Evolutionary conservation across 106 monocot genomes (phyloP).

Genomic region (Phalaenopsis equestris): DNA sequence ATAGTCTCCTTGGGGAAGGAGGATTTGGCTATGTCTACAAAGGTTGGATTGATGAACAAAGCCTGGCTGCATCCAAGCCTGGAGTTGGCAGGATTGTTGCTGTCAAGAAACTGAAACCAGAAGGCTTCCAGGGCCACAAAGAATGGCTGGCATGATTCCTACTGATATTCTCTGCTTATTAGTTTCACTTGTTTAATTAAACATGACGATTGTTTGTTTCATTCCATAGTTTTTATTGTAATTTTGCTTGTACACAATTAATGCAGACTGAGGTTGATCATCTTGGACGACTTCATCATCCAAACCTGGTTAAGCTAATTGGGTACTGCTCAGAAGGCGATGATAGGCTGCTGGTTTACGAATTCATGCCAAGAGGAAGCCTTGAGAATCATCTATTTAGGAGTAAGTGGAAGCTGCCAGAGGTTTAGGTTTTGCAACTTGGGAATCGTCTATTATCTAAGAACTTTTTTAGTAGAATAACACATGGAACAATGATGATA

Average conservation of each 20-base stretch:
- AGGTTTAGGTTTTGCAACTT: too few relatives aligned
- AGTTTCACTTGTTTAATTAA: not conserved
- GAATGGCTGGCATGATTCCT: conserved; percentile 21
- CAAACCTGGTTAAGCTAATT: conserved; percentile 32
- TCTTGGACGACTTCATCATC: conserved; percentile 32
- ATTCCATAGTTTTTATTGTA: not conserved
- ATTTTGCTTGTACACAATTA: not conserved
- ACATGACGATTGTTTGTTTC: not conserved
- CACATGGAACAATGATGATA: too few relatives aligned
- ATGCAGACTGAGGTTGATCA: conserved; percentile 30
- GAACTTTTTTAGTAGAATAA: too few relatives aligned
- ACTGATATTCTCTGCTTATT: not conserved
- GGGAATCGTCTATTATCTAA: not conserved
- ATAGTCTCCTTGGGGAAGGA: conserved; percentile 33
- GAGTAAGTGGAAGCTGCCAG: conserved; percentile 12
- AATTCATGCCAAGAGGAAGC: conserved; percentile 30
- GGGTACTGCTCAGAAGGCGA: conserved; percentile 29
- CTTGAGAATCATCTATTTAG: conserved; percentile 32
- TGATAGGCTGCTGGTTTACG: conserved; percentile 24
- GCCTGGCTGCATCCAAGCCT: conserved; percentile 18
- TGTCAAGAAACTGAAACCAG: conserved; percentile 31
- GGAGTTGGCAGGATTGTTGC: conserved; percentile 26
- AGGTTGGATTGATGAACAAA: conserved; percentile 35
- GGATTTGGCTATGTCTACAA: conserved; percentile 31
- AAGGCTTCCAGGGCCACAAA: conserved; percentile 34